Base-by-base conservation (phyloP, 352 stramenopile species). In the Phytophthora sojae region DNA sequence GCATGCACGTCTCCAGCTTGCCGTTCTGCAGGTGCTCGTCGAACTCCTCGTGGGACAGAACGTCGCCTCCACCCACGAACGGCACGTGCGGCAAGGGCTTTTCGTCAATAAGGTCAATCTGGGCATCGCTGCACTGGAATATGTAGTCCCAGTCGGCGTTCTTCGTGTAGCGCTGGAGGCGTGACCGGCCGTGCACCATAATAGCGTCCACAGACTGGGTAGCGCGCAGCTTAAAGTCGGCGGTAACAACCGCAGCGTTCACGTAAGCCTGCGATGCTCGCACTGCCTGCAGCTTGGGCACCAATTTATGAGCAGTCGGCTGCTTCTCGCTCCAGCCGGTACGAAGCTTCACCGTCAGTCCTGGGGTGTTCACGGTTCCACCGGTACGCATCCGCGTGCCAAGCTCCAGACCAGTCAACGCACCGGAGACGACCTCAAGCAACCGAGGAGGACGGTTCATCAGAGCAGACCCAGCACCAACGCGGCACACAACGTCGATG, bases 141-240 rank as follows among this genome's bases (percentile, higher is more conserved):
- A 99, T 96, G 76, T 99, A 99, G 73, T 99, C 95, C 98, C 98
- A 99, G 80, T 99, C 92, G 7, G 98, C 98, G 47, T 95, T 82
- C 73, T 97, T 98, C 30, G 96, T 98, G 89, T 99, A 99, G 4
- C 98, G 92, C 81, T 99, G 96, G 25, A 99, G 79, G 2, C 98
- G 83, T 56, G 96, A 99, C 25, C 98, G 89, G n/a, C 98, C 98
- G 79, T 99, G 98, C 61, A 99, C 76, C 55, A 79, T 91, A 63
- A 96, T 85, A 45, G 86, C 86, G 59, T 95, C 87, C 12, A 96
- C 73, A 26, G 73, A 73, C 53, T 95, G 87, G 19, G 80, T 61
- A 5, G 85, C 86, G 2, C 78, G 83, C 30, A 96, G 71, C 57
- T 88, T 87, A 61, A 94, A 96, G 64, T 91, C 77, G 23, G 73